These are phyloP conservation scores for Datisca glomerata DNA, from an alignment of 306 rosid species.

Conservation along the genomic window DNA sequence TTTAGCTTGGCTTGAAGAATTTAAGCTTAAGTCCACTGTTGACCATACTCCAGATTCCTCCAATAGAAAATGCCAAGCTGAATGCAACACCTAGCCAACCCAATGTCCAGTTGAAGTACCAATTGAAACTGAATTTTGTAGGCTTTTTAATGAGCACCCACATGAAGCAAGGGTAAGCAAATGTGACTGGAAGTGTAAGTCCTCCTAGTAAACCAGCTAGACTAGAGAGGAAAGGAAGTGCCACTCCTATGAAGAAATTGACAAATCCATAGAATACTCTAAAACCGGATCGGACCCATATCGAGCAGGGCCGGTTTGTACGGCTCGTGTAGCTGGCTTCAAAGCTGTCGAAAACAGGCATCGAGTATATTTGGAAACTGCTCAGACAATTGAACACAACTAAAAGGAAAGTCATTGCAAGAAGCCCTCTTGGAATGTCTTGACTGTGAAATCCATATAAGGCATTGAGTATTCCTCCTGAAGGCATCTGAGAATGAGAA, in stretches of 20 bases:
- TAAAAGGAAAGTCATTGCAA: constrained; percentile 75
- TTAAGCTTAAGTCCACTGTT: constrained; percentile 84
- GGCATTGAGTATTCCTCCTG: constrained; percentile 86
- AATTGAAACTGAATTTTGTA: constrained; percentile 71
- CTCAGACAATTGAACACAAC: constrained; percentile 94
- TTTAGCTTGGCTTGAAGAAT: constrained; percentile 77
- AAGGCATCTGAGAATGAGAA: constrained; percentile 56
- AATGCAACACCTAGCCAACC: constrained; percentile 92
- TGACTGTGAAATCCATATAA: constrained; percentile 80
- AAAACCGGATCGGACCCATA: constrained; percentile 95
- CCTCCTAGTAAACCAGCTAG: constrained; percentile 95
- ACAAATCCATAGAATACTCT: constrained; percentile 78
- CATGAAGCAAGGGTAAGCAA: constrained; percentile 99
- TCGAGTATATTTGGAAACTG: constrained; percentile 94
- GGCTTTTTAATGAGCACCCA: constrained; percentile 97
- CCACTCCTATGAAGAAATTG: constrained; percentile 87
- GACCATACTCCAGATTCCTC: constrained; percentile 98
- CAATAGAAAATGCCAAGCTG: constrained; percentile 86
- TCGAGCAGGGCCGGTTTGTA: constrained; percentile 88
- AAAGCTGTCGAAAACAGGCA: constrained; percentile 97
- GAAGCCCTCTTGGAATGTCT: constrained; percentile 75
- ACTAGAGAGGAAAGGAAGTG: constrained; percentile 96
- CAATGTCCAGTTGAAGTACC: constrained; percentile 88
- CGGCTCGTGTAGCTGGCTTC: constrained; percentile 98
- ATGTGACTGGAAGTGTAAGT: constrained; percentile 94